phyloP scores from a whole-genome alignment of 352 stramenopile species.

The Pythium dissotocum region DNA sequence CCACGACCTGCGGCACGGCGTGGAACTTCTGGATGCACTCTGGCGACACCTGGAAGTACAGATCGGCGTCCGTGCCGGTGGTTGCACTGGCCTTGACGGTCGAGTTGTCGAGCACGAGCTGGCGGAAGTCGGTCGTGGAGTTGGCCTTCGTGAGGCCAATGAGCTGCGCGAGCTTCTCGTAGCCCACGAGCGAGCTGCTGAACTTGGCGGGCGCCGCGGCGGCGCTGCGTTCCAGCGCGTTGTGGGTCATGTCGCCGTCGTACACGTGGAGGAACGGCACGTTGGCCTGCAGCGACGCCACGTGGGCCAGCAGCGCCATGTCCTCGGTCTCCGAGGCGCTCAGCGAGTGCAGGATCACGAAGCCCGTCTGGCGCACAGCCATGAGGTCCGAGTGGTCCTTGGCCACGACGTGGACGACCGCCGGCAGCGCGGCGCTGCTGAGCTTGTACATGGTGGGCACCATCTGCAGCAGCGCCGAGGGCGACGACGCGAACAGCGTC shows the following conservation, averaged over 20 bases:
- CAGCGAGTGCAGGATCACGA: slow-evolving; percentile 90
- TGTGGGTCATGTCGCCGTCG: slow-evolving; percentile 91
- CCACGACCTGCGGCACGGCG: slow-evolving; percentile 56
- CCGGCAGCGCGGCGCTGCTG: slow-evolving; percentile 77
- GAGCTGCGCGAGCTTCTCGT: slow-evolving; percentile 67
- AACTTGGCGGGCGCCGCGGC: slow-evolving; percentile 53
- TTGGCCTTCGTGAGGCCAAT: slow-evolving; percentile 55
- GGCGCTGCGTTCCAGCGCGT: slow-evolving; percentile 64
- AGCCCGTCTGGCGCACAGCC: slow-evolving; percentile 88
- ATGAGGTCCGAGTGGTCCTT: slow-evolving; percentile 92
- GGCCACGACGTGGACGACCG: slow-evolving; percentile 91
- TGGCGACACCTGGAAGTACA: slow-evolving; percentile 92
- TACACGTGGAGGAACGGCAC: slow-evolving; percentile 94
- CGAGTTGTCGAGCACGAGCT: slow-evolving; percentile 63
- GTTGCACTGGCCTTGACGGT: slow-evolving; percentile 36
- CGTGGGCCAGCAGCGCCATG: slow-evolving; percentile 90
- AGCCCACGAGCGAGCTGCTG: slow-evolving; percentile 62
- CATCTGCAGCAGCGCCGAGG: slow-evolving; percentile 86
- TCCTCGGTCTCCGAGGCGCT: slow-evolving; percentile 88
- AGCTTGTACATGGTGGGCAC: slow-evolving; percentile 96
- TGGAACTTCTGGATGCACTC: slow-evolving; percentile 86
- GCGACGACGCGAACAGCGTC: slow-evolving; percentile 89
- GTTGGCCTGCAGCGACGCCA: slow-evolving; percentile 87
- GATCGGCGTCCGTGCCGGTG: slow-evolving; percentile 70
- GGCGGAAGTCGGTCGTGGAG: slow-evolving; percentile 52